Evolutionary conservation across 176 grass and related monocot genomes (phyloP).

Genomic region (Bonia amplexicaulis): DNA sequence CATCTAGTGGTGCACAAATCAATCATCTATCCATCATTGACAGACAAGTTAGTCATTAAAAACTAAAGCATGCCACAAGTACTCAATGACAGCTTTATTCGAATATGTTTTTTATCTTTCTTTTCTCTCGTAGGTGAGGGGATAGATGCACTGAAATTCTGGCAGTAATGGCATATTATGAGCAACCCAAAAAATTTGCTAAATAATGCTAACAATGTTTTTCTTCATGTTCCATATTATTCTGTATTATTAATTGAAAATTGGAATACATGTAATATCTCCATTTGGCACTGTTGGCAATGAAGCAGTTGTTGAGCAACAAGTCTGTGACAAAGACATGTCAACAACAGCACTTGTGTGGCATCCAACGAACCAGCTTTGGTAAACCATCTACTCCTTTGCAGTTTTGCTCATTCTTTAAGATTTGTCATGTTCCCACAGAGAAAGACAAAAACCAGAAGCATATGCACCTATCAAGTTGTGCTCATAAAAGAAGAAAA

Average conservation of each 20-base stretch:
- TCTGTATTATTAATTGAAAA: constrained; percentile 15
- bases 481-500: neutral
- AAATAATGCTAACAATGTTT: constrained; percentile 11
- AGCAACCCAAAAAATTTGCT: neutral
- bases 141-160: neutral
- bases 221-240: neutral
- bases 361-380: constrained; percentile 22
- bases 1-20: constrained; percentile 9
- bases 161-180: neutral
- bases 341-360: constrained; percentile 38
- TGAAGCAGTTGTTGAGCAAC: constrained; percentile 38
- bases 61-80: constrained; percentile 15
- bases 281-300: neutral
- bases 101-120: constrained; percentile 3
- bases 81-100: neutral
- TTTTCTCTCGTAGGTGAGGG: constrained; percentile 16
- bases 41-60: constrained; percentile 5
- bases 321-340: constrained; percentile 38
- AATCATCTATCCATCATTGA: constrained; percentile 7
- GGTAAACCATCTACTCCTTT: constrained; percentile 44
- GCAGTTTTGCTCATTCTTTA: constrained; percentile 37
- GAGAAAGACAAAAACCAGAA: constrained; percentile 21
- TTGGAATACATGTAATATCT: neutral
- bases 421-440: constrained; percentile 33
- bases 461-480: constrained; percentile 5